A percentile compares a stretch with the other conserved stretches of the same genome.
Evolutionary conservation across 1,284 basidiomycete species (phyloP).

Genomic region (Cerrena zonata): DNA sequence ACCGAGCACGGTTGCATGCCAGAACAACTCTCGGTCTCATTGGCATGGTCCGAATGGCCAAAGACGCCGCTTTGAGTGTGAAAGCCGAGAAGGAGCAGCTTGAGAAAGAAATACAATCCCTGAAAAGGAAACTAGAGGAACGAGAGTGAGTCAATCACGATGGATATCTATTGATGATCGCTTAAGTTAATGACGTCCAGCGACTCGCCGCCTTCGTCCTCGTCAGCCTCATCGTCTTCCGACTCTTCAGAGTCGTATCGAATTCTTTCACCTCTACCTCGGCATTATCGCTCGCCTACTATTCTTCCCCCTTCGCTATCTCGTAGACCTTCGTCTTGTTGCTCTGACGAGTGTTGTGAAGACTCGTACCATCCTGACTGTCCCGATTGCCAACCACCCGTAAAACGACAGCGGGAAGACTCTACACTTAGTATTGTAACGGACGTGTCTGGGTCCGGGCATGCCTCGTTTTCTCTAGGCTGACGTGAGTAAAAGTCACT

Average conservation of each 20-base stretch:
- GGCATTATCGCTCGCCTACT: conserved; percentile 7
- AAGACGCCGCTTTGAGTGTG: conserved; percentile 42
- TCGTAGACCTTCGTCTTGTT: conserved; percentile 15
- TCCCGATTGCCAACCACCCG: conserved; percentile 21
- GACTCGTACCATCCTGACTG: conserved; percentile 28
- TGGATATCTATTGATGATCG: too few species aligned
- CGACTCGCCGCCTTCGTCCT: neutral
- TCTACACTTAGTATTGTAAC: neutral
- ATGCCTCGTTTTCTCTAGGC: neutral
- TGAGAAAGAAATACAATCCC: conserved; percentile 30
- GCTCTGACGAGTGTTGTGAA: too few species aligned
- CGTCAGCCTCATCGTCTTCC: conserved; percentile 4
- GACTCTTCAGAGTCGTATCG: neutral
- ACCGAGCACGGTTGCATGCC: conserved; percentile 52
- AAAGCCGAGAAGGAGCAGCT: conserved; percentile 41
- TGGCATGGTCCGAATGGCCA: conserved; percentile 42
- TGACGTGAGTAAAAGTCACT: too few species aligned
- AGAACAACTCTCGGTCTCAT: conserved; percentile 49
- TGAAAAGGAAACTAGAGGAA: conserved; percentile 25
- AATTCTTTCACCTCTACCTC: neutral
- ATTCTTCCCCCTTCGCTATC: conserved; percentile 19
- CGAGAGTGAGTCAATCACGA: conserved; percentile 17
- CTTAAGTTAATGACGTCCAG: too few species aligned
- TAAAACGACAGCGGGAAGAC: conserved; percentile 19
- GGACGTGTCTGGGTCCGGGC: neutral